Evolutionary conservation across 805 yeast species (phyloP).

Genomic region (Peterozyma toletana): DNA sequence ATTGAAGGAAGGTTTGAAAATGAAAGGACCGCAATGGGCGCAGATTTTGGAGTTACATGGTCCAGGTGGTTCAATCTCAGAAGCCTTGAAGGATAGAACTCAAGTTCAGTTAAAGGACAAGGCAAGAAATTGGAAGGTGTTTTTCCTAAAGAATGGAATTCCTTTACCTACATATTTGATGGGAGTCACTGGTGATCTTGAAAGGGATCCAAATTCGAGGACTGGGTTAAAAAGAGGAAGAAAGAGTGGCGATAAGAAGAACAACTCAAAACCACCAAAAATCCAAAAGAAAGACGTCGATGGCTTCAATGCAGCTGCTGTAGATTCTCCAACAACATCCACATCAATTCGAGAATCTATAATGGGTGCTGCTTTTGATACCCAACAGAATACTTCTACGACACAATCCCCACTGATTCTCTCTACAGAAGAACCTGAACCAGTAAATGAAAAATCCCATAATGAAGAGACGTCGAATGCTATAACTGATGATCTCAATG

Average conservation of each 20-base stretch:
- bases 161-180: conserved; percentile 75
- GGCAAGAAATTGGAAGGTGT: conserved; percentile 93
- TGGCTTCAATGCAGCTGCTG: conserved; percentile 4
- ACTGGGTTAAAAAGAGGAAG: not conserved
- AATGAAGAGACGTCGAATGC: not conserved
- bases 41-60: conserved; percentile 87
- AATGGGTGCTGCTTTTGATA: not conserved
- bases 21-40: conserved; percentile 91
- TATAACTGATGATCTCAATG: conserved; percentile 1
- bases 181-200: conserved; percentile 84
- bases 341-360: not conserved
- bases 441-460: not conserved
- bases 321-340: not conserved
- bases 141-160: conserved; percentile 65
- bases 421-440: not conserved
- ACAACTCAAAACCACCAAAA: conserved; percentile 4
- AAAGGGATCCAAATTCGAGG: conserved; percentile 12
- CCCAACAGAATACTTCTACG: not conserved
- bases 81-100: conserved; percentile 77
- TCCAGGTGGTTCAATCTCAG: conserved; percentile 84
- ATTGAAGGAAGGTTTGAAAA: conserved; percentile 68
- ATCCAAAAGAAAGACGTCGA: conserved; percentile 7
- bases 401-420: not conserved
- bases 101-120: conserved; percentile 94
- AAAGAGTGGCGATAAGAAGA: conserved; percentile 1